These are phyloP conservation scores for Penicillium sclerotigenum DNA, from an alignment of 2,329 filamentous ascomycete genomes.

Conservation along the genomic window DNA sequence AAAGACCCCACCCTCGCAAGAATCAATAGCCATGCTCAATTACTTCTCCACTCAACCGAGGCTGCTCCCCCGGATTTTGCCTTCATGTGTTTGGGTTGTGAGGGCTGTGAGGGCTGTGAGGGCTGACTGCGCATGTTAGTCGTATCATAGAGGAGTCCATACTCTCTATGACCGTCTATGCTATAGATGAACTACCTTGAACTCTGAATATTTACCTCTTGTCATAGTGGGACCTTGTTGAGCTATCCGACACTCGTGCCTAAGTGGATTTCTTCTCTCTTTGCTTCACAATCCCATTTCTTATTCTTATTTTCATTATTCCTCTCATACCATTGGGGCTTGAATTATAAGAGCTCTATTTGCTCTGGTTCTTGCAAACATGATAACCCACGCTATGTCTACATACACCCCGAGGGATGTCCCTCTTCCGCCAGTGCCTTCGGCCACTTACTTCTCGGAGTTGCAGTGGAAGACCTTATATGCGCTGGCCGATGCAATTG, in stretches of 20 bases:
- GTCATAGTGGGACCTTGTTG: not conserved
- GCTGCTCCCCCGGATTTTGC: not conserved
- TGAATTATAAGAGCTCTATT: not conserved
- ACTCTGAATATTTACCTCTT: not conserved
- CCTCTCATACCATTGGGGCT: not conserved
- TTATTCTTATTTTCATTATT: not conserved
- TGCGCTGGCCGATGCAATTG: conserved; percentile 56
- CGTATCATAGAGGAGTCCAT: not conserved
- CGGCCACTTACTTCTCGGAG: conserved; percentile 50
- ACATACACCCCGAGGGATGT: conserved; percentile 34
- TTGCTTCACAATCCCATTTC: not conserved
- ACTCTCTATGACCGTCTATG: not conserved
- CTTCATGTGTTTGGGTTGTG: not conserved
- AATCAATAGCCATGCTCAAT: not conserved
- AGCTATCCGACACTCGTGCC: not conserved
- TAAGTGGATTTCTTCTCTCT: not conserved
- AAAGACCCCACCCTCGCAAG: not conserved
- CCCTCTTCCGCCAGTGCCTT: conserved; percentile 48
- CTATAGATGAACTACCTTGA: not conserved
- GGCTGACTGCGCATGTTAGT: not conserved
- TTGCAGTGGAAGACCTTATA: conserved; percentile 59
- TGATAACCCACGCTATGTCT: not conserved
- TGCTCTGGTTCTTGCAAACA: not conserved
- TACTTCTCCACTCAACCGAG: conserved; percentile 1
- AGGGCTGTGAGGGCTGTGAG: not conserved